Evolutionary conservation across 345 rosid species (phyloP), one percentile per base, ranked within the genome.

Genomic region (Trapa bicornis): DNA sequence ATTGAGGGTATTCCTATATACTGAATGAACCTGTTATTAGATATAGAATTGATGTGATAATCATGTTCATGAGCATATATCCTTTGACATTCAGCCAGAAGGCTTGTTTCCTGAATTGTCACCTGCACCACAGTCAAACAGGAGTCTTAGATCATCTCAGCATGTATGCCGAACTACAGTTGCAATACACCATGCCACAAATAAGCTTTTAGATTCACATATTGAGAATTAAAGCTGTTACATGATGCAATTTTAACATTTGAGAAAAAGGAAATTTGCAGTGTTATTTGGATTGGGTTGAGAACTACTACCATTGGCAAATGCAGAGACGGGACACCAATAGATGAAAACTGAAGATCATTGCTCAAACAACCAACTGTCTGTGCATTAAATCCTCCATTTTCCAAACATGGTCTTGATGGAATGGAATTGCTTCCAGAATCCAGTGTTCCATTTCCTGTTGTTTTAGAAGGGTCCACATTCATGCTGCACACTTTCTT

Each of bases 261-360:
- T 45, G 8, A 11, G 48, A 37, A 17, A 67, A 35, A n/a, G 38
- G 38, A 67, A 67, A 35, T 37, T 41, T 41, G 43, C 37, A 37
- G 37, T 4, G 37, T n/a, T 50, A 37, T 1, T 68, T 64, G 61
- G 22, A 71, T 58, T 47, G 67, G 72, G 70, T 60, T 47, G 63
- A 82, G 80, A 75, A 86, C 84, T 83, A 89, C 84, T 92, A 92
- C 98, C 98, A 85, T 78, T 37, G 98, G 98, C 72, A 92, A 81
- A 77, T 67, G 95, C 50, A 92, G 83, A 47, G 87, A 83, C 37
- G 96, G 75, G 67, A 83, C 65, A 61, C 92, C 92, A 71, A 81
- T 92, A 22, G 83, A 70, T 16, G 90, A 89, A 67, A 84, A 82
- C 62, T 79, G 67, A 39, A 81, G 75, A 67, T 86, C 94, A 68